Evolutionary conservation across 2,329 filamentous ascomycete genomes (phyloP).

Genomic region (Pestalotiopsis sp.): DNA sequence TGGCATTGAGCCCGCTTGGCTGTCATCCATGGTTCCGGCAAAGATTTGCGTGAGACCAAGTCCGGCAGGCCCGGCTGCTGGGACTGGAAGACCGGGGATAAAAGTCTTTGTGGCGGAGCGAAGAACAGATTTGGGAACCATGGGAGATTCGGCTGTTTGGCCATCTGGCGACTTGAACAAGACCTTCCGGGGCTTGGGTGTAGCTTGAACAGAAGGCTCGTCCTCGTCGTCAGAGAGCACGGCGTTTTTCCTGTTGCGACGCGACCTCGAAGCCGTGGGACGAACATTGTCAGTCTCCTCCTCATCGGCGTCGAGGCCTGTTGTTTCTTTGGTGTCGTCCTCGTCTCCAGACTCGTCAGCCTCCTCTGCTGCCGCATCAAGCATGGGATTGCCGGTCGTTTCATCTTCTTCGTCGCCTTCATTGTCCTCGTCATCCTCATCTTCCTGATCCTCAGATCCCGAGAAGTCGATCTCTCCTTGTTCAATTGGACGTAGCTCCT

Average conservation of each 20-base stretch:
- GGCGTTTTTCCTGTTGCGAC: slow-evolving; percentile 50
- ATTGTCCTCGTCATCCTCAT: slow-evolving; percentile 37
- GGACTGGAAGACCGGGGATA: slow-evolving; percentile 66
- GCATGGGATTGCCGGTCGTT: slow-evolving; percentile 23
- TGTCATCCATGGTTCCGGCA: slow-evolving; percentile 80
- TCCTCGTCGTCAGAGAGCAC: slow-evolving; percentile 64
- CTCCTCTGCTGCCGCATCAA: slow-evolving; percentile 37
- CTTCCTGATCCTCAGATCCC: slow-evolving; percentile 39
- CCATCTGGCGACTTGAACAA: slow-evolving; percentile 42
- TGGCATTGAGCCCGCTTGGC: slow-evolving; percentile 35
- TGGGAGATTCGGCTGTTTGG: slow-evolving; percentile 47
- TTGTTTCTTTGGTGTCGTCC: slow-evolving; percentile 28
- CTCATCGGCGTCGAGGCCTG: slow-evolving; percentile 25
- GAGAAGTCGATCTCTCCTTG: slow-evolving; percentile 36
- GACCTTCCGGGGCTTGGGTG: slow-evolving; percentile 47
- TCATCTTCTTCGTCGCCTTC: slow-evolving; percentile 34
- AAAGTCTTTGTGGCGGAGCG: slow-evolving; percentile 69
- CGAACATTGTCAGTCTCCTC: slow-evolving; percentile 41
- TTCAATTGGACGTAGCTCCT: slow-evolving; percentile 41
- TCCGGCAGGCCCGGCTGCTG: slow-evolving; percentile 54
- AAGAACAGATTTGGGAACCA: slow-evolving; percentile 63
- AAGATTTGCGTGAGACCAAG: slow-evolving; percentile 88
- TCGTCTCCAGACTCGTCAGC: slow-evolving; percentile 38
- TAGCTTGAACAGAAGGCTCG: slow-evolving; percentile 40
- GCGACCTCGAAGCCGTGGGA: slow-evolving; percentile 37